Conservation (phyloP, 352 stramenopile genomes). For the Pythium inflatum region DNA sequence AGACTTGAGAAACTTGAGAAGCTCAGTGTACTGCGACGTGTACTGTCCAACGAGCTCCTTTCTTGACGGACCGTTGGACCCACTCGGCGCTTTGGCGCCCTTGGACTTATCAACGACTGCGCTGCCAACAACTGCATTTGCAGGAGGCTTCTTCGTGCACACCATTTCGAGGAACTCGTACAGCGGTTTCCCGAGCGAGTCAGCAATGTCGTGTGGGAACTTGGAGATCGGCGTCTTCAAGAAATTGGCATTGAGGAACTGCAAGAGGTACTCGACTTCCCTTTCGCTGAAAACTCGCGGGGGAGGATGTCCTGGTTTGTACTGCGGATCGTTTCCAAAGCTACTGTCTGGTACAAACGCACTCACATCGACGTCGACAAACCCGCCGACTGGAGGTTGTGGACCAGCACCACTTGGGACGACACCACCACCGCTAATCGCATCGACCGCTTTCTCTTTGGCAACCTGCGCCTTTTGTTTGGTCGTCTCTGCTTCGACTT, state of each 20-base stretch:
- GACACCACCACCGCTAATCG: neutral
- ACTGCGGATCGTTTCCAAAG: neutral
- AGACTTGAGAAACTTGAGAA: slow-evolving; percentile 92
- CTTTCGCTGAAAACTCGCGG: slow-evolving; percentile 35
- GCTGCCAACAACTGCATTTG: slow-evolving; percentile 35
- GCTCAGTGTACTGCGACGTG: slow-evolving; percentile 76
- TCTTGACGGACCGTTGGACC: slow-evolving; percentile 39
- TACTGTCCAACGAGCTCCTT: slow-evolving; percentile 64
- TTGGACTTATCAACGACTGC: slow-evolving; percentile 32
- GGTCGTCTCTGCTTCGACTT: slow-evolving; percentile 44
- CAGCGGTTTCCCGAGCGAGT: slow-evolving; percentile 72
- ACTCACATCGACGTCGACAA: slow-evolving; percentile 53
- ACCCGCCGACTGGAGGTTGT: slow-evolving; percentile 32
- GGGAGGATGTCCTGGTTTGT: neutral
- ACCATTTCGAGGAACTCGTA: slow-evolving; percentile 93
- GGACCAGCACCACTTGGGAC: neutral
- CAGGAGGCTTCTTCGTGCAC: slow-evolving; percentile 81
- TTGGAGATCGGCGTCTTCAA: slow-evolving; percentile 57
- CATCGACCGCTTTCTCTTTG: slow-evolving; percentile 16
- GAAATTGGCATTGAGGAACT: slow-evolving; percentile 89
- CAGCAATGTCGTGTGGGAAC: slow-evolving; percentile 83
- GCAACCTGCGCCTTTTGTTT: slow-evolving; percentile 35
- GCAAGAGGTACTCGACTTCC: slow-evolving; percentile 72
- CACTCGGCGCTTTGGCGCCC: slow-evolving; percentile 27
- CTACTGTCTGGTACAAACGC: slow-evolving; percentile 15